Percentiles rank a stretch among this genome's conserved stretches.
Evolutionary conservation across 495 filamentous ascomycete genomes (phyloP).

Genomic region (Penicillium fimorum): DNA sequence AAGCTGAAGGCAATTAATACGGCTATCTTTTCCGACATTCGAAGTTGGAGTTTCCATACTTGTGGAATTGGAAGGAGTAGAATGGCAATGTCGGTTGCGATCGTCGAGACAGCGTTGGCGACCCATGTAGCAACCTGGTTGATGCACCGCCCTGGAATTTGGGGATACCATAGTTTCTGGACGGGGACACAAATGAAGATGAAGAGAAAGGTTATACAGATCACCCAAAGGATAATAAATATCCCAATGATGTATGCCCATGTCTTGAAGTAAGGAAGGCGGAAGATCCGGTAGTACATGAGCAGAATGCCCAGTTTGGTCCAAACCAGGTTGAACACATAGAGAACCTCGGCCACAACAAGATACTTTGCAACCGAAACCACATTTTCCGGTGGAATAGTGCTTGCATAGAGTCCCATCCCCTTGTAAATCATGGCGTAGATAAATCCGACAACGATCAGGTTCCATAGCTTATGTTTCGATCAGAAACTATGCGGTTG

Average conservation of each 20-base stretch:
- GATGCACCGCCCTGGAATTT: conserved; percentile 1
- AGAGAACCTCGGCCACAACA: conserved; percentile 40
- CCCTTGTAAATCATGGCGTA: not conserved
- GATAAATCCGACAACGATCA: not conserved
- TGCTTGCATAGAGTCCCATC: not conserved
- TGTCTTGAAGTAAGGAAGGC: conserved; percentile 34
- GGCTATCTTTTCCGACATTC: conserved; percentile 12
- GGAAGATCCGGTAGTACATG: conserved; percentile 47
- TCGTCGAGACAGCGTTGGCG: conserved; percentile 46
- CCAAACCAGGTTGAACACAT: conserved; percentile 43
- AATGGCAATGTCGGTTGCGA: conserved; percentile 46
- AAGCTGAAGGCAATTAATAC: not conserved
- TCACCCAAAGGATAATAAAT: conserved; percentile 40
- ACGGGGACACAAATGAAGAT: conserved; percentile 49
- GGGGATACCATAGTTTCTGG: conserved; percentile 38
- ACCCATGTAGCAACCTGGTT: conserved; percentile 42
- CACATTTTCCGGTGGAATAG: not conserved
- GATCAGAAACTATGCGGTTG: not conserved
- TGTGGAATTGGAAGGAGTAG: conserved; percentile 42
- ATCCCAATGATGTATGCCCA: conserved; percentile 37
- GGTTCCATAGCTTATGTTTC: not conserved
- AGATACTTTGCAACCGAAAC: conserved; percentile 36
- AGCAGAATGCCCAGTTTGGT: conserved; percentile 33
- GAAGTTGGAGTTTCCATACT: conserved; percentile 43
- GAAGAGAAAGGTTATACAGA: conserved; percentile 42